Conservation (phyloP, 73 alveolate species). For the Diophrys appendiculata region DNA sequence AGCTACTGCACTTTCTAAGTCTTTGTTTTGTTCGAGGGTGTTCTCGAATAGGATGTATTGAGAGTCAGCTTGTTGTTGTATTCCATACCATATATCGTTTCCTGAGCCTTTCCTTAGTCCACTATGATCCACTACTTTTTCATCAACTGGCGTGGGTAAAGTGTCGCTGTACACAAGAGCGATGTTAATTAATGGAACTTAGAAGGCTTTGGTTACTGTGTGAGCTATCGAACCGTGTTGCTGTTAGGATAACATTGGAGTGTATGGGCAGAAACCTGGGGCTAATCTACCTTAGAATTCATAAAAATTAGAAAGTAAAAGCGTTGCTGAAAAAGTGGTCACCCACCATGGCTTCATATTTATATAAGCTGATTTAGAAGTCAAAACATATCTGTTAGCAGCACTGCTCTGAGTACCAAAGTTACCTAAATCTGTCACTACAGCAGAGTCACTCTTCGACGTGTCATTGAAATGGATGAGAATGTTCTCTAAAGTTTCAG, state of each 20-base stretch:
- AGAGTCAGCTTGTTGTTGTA: not conserved
- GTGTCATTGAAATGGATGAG: not conserved
- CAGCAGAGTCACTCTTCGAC: not conserved
- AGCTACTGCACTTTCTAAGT: not conserved
- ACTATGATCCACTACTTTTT: not conserved
- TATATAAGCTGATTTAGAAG: not conserved
- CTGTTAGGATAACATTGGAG: not conserved
- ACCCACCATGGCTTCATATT: slow-evolving; percentile 2
- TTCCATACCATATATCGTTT: not conserved
- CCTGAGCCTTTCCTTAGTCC: not conserved
- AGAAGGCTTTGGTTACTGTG: not conserved
- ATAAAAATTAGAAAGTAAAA: too few species aligned
- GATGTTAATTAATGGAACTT: not conserved
- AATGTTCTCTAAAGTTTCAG: not conserved
- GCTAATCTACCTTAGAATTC: not conserved
- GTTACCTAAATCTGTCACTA: not conserved
- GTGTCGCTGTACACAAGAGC: not conserved
- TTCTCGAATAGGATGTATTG: not conserved
- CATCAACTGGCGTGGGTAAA: not conserved
- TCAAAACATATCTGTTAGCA: not conserved
- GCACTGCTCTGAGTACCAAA: not conserved
- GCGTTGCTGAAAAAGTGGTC: not conserved
- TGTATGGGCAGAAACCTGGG: not conserved
- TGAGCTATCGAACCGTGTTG: not conserved
- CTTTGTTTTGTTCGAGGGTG: not conserved